These are phyloP conservation scores for Ostreobium quekettii DNA, from an alignment of 139 green algal species.

Conservation along the genomic window DNA sequence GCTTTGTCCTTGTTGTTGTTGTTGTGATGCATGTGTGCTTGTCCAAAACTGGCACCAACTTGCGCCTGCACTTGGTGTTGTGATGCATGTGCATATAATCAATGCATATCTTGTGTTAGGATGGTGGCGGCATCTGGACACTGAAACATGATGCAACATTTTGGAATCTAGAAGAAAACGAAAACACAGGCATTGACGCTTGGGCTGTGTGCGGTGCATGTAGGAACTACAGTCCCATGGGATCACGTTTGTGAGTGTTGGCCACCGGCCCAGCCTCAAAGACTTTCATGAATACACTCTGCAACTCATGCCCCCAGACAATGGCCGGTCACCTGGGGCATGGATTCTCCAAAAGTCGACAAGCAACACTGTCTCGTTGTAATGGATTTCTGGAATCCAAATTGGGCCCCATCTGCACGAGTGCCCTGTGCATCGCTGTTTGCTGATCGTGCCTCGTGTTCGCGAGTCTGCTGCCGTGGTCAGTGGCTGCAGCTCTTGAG, in stretches of 20 bases:
- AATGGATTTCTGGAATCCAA: too few relatives aligned
- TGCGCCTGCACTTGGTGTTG: neutral
- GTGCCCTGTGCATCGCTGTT: too few relatives aligned
- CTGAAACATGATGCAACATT: neutral
- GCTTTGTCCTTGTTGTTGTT: too few relatives aligned
- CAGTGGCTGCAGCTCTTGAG: neutral
- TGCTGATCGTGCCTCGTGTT: too few relatives aligned
- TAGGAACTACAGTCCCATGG: conserved; percentile 35
- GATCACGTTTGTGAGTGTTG: conserved; percentile 82
- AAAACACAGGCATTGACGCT: neutral
- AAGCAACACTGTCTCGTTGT: too few relatives aligned
- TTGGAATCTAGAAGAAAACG: neutral
- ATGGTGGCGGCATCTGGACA: neutral
- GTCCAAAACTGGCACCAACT: too few relatives aligned
- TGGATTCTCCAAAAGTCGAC: too few relatives aligned
- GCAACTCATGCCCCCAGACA: conserved; percentile 41
- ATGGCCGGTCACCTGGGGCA: too few relatives aligned
- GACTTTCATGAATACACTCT: conserved; percentile 72
- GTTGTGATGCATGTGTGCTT: too few relatives aligned
- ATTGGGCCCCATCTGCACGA: too few relatives aligned
- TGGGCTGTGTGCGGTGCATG: neutral
- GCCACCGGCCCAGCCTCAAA: conserved; percentile 74
- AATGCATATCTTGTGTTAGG: too few relatives aligned
- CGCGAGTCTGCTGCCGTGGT: too few relatives aligned
- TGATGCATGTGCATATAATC: neutral